Base-by-base conservation (phyloP, 202 grass and related monocot genomes). In the Dendrocalamus latiflorus region DNA sequence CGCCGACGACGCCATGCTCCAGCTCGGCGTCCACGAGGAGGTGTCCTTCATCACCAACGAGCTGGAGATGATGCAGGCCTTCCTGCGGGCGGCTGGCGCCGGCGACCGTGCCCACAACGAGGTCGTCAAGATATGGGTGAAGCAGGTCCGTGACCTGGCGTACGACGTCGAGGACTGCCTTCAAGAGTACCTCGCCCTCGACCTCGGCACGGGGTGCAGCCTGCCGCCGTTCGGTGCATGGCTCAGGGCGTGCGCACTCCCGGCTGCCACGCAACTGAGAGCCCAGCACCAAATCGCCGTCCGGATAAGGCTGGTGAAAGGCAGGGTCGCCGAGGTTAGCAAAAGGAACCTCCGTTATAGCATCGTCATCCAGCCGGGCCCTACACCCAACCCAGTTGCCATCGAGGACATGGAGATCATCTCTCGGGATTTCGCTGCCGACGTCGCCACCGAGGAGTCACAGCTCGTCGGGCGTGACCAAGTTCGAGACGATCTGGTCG, bases 111-210 rank as follows among this genome's bases (percentile, higher is more conserved):
- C 75, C 0, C 12, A 4, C 30, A 24, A 69, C 30, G 38, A 72
- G 21, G 3, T 30, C 1, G 79, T 63, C 43, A 63, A 3, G 51
- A 72, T 33, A 18, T 83, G 85, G 85, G 25, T 83, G n/a, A 51
- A 70, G n/a, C 79, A 88, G 14, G 65, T 88, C 20, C 51, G 36
- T 2, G 72, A 88, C 10, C 49, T 88, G 48, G 64, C 79, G 8
- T 88, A 76, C 33, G 86, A 83, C 38, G 86, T 75, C 47, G 79
- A 88, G 42, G 86, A 83, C 22, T 83, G 79, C 47, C 58, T 88
- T 55, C 33, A 78, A 2, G 70, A 82, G 39, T 79, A 57, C 41
- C 57, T 18, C 6, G 44, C 68, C 15, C 68, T 72, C 24, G 43
- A 72, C 68, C 68, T 49, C 25, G 24, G 15, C 45, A 16, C 15